Conservation (phyloP, 2,329 filamentous ascomycete genomes). For the Colletotrichum lindemuthianum region DNA sequence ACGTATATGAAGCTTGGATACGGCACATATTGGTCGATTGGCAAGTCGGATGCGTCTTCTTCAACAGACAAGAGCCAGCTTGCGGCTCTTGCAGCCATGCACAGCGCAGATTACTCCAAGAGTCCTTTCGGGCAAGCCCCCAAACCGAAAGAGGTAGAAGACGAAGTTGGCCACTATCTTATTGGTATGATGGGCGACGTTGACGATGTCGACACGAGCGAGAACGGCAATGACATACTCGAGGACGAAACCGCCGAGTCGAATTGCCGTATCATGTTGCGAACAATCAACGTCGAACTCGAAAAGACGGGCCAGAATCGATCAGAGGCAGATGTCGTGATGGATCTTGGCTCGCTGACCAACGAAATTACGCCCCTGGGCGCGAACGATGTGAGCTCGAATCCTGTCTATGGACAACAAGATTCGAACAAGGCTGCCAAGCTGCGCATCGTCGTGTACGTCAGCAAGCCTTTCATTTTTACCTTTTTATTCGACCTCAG, state of each 20-base stretch:
- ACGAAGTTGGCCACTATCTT: conserved; percentile 63
- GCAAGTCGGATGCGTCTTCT: conserved; percentile 27
- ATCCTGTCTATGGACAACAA: conserved; percentile 53
- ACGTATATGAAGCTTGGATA: conserved; percentile 75
- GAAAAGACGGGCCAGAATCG: conserved; percentile 52
- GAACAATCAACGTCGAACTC: conserved; percentile 75
- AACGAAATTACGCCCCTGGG: conserved; percentile 33
- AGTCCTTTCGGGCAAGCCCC: conserved; percentile 7
- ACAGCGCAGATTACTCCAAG: conserved; percentile 8
- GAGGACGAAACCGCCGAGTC: conserved; percentile 47
- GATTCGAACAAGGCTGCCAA: conserved; percentile 65
- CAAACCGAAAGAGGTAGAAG: conserved; percentile 23
- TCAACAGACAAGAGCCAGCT: conserved; percentile 9
- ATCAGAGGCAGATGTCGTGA: conserved; percentile 56
- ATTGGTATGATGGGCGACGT: conserved; percentile 76
- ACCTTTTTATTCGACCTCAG: conserved; percentile 75
- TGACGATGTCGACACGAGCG: conserved; percentile 64
- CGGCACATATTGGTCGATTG: conserved; percentile 70
- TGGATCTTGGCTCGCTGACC: conserved; percentile 49
- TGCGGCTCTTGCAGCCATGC: conserved; percentile 12
- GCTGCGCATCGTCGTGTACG: conserved; percentile 77
- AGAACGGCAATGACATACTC: conserved; percentile 45
- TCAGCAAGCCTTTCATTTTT: conserved; percentile 80
- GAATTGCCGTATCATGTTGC: conserved; percentile 68
- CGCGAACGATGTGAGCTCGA: conserved; percentile 30